Evolutionary conservation across 2,329 filamentous ascomycete genomes (phyloP), one percentile per base, ranked within the genome.

Genomic region (Sporothrix protearum): DNA sequence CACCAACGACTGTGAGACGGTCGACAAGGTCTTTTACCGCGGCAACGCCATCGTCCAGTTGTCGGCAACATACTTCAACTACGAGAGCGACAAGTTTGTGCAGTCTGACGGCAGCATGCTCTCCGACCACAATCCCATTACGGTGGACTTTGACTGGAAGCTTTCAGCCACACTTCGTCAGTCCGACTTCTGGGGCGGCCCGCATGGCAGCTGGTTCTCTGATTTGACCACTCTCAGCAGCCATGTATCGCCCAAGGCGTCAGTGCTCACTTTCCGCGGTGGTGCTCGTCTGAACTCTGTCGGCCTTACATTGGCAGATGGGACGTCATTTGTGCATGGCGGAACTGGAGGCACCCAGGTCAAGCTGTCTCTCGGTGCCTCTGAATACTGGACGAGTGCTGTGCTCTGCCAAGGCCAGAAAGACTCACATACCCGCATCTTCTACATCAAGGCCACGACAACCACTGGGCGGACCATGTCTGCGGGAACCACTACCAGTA

Each of bases 21-120:
- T 91, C 49, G 89, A 91, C 79, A 92, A 91, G 80, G 81, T 90
- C 63, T 85, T 90, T 75, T 90, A 87, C 80, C 85, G 88, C 49
- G 82, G 83, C 42, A 83, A 82, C 22, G 76, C 82, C n/a, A 75
- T 84, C 3, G 74, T 88, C 4, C 77, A 76, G 39, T 81, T 90
- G 2, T 74, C 77, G 0, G 86, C 86, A 0, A 84, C 81, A 0
- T 77, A 77, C 28, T 89, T 86, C 77, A 81, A 80, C 75, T 91
- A 91, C 77, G 85, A 84, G 14, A 83, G 85, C 59, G 75, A 76
- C 59, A 82, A 82, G 75, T 92, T 91, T 80, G 78, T 90, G 16
- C 85, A 89, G 76, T 64, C 81, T 2, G 80, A 88, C 74, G 88
- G 87, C 36, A 84, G 77, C 73, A 81, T 89, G 22, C 81, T 91